Conservation (phyloP, 352 stramenopile species). For the Thraustochytrium sp. region DNA sequence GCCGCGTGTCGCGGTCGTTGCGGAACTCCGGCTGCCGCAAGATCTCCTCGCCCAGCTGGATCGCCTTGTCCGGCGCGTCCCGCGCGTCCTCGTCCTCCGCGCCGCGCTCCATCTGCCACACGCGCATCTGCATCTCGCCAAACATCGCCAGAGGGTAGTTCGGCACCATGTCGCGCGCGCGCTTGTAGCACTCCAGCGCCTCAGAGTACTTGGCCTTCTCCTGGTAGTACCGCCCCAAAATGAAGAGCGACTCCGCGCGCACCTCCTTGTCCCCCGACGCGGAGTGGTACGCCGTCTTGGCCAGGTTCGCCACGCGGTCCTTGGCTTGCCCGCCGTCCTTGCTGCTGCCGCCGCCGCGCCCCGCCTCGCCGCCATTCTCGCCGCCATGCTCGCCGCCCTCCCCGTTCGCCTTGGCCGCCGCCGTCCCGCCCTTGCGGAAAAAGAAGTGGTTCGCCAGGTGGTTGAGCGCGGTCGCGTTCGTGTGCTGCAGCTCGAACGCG, state of each 20-base stretch:
- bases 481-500: slow-evolving; percentile 32
- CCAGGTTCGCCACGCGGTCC: slow-evolving; percentile 4
- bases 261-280: neutral
- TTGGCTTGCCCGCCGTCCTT: neutral
- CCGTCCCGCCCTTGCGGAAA: slow-evolving; percentile 37
- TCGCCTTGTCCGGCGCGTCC: neutral
- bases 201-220: neutral
- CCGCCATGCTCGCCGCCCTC: no score
- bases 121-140: slow-evolving; percentile 9
- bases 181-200: slow-evolving; percentile 20
- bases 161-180: neutral
- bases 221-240: slow-evolving; percentile 26
- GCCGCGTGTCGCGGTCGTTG: slow-evolving; percentile 8
- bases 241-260: slow-evolving; percentile 1
- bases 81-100: neutral
- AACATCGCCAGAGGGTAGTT: slow-evolving; percentile 1
- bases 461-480: slow-evolving; percentile 21
- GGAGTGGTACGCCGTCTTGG: slow-evolving; percentile 14
- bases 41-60: slow-evolving; percentile 18
- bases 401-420: no score
- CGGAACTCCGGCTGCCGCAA: neutral
- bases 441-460: slow-evolving; percentile 39
- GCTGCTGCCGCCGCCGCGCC: neutral
- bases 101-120: neutral
- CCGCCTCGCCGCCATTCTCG: neutral